Evolutionary conservation across 129 eudicot species (phyloP).

Genomic region (Centrapalus pauciflorus): DNA sequence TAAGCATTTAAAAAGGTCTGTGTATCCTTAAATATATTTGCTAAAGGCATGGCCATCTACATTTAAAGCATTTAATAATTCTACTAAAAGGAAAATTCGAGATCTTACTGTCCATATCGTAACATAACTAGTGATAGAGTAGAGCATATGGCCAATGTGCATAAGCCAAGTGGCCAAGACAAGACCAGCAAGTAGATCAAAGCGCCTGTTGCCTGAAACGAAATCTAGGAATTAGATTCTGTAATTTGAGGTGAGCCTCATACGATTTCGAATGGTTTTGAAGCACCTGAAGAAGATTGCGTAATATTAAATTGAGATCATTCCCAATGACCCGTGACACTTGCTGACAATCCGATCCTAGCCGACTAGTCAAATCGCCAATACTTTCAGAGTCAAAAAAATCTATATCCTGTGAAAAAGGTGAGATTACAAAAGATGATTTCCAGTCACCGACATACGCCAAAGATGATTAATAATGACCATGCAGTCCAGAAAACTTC

Average conservation of each 20-base stretch:
- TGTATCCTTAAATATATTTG: not conserved
- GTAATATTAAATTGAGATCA: slow-evolving; percentile 81
- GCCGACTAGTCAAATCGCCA: slow-evolving; percentile 96
- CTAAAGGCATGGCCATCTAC: not conserved
- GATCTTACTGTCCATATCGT: slow-evolving; percentile 81
- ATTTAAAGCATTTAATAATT: not conserved
- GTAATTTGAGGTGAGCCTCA: not conserved
- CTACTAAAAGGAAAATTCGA: not conserved
- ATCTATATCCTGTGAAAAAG: slow-evolving; percentile 67
- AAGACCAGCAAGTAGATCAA: slow-evolving; percentile 78
- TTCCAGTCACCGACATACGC: not conserved
- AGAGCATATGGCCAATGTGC: slow-evolving; percentile 75
- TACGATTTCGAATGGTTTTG: not conserved
- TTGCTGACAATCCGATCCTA: slow-evolving; percentile 98
- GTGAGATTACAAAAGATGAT: slow-evolving; percentile 2
- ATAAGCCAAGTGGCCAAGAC: slow-evolving; percentile 95
- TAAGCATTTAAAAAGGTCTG: not conserved
- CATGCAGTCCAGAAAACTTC: not conserved
- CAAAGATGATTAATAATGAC: not conserved
- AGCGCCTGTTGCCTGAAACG: slow-evolving; percentile 87
- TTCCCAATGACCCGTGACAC: slow-evolving; percentile 98
- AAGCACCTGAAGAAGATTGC: slow-evolving; percentile 88
- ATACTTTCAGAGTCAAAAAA: slow-evolving; percentile 90
- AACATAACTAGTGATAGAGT: slow-evolving; percentile 67
- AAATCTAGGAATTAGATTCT: slow-evolving; percentile 18